Base-by-base conservation (phyloP, 768 basidiomycete genomes). In the Coprinellus micaceus region DNA sequence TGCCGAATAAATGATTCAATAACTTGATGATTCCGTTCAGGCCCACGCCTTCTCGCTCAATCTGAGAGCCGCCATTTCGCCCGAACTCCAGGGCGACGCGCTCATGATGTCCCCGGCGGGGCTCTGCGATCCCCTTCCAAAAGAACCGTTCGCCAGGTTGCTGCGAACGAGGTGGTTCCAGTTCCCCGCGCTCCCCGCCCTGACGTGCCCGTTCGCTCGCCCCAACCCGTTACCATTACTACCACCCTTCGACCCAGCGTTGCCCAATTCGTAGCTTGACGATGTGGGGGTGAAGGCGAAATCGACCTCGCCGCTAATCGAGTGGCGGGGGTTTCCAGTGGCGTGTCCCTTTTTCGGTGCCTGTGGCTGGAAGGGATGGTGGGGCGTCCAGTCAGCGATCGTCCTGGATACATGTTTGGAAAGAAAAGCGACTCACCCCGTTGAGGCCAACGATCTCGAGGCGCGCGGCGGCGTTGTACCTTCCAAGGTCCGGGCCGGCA, bases 401-500 rank as follows among this genome's bases (percentile, higher is more conserved):
- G 24, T 24, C 2, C n/a, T n/a, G n/a, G n/a, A n/a, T n/a, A n/a
- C n/a, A n/a, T n/a, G n/a, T n/a, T 15, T 13, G 47, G 26, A 12
- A 41, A 54, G 37, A 49, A 24, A 24, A 17, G 45, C 7, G 37
- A 63, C 79, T 55, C 67, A 89, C 89, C 74, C 85, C 84, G 60
- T 79, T 82, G 68, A 82, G 84, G 30, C 86, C 82, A 52, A 90
- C 85, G 63, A 89, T 90, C 66, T 88, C 89, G 62, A 84, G 67
- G 40, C 89, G 79, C 21, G 84, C 80, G 2, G 56, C 54, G 61
- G 80, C 80, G 64, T 82, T 85, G 64, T 90, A 87, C 63, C 91
- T 78, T 63, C 91, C 90, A 43, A 93, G 76, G 71, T 92, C 90
- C 60, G 90, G 91, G 49, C 89, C 91, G 56, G 90, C 90, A 56